phyloP scores from a whole-genome alignment of 2,329 filamentous ascomycete species.

The Talaromyces islandicus region DNA sequence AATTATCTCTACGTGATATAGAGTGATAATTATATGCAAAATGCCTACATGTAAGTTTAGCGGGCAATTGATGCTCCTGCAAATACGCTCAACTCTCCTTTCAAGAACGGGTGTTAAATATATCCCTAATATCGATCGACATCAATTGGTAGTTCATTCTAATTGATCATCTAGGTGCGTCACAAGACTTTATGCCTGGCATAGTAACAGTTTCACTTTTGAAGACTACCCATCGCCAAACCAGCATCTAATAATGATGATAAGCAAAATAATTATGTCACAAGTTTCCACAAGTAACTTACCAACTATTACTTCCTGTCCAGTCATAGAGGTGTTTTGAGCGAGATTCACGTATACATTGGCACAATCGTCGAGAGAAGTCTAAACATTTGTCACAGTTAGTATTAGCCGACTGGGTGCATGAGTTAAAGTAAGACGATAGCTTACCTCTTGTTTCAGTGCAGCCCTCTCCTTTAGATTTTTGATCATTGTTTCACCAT shows the following conservation, averaged over 20 bases:
- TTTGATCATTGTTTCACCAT: not conserved
- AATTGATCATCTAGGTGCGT: too few relatives aligned
- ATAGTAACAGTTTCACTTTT: not conserved
- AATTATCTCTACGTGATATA: too few relatives aligned
- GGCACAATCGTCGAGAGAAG: slow-evolving; percentile 22
- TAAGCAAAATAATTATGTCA: not conserved
- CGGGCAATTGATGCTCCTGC: too few relatives aligned
- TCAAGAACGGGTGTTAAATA: too few relatives aligned
- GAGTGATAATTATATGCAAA: too few relatives aligned
- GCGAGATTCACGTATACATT: slow-evolving; percentile 19
- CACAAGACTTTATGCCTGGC: too few relatives aligned
- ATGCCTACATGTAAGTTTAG: too few relatives aligned
- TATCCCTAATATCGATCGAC: too few relatives aligned
- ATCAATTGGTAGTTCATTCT: too few relatives aligned
- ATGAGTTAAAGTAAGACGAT: not conserved
- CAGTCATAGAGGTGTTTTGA: slow-evolving; percentile 28
- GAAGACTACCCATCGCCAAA: not conserved
- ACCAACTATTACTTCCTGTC: slow-evolving; percentile 28
- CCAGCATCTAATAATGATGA: not conserved
- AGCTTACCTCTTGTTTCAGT: not conserved
- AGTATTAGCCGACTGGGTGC: not conserved
- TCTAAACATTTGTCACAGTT: slow-evolving; percentile 13
- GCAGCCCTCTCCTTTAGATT: not conserved
- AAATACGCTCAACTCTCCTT: too few relatives aligned
- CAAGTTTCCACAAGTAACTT: not conserved